Evolutionary conservation across 2,329 filamentous ascomycete species (phyloP), one percentile per base, ranked within the genome.

Genomic region (Fusarium gaditjirri): DNA sequence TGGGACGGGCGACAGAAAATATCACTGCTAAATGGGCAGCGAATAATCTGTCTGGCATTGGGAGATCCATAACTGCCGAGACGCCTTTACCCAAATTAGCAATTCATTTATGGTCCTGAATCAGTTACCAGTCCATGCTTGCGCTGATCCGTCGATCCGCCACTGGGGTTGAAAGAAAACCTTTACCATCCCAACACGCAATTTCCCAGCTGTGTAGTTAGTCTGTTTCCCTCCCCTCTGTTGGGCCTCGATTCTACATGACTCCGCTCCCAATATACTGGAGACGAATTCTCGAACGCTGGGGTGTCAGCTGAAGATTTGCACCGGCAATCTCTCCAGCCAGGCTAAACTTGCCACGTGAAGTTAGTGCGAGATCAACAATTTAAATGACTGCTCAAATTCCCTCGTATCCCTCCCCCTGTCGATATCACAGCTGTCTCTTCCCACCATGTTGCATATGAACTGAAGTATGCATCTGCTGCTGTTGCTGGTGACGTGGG

Each of bases 401-500:
- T 39, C 10, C 14, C 23, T 53, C 33, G 10, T 35, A 36, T 14
- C 29, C 16, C 17, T 25, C 25, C 31, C 39, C 54, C 19, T 56
- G 31, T 49, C 54, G 7, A 36, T 49, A 49, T n/a, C 54, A 19
- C 14, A 49, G 25, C 33, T 21, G 6, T 52, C 46, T 49, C 19
- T 8, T 19, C 29, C 23, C 9, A 49, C 19, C 54, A 56, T 56
- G 54, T 41, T 16, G 23, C 23, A 47, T 36, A 33, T 49, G 14
- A n/a, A 10, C 11, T 49, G 19, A 56, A 49, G 36, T 19, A 66
- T 65, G 63, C 25, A 59, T 66, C 9, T 59, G 38, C 31, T 56
- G 43, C 36, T 41, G 50, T 29, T 59, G 61, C 42, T 66, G 61
- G 50, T 65, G 13, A 27, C 61, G 23, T 65, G 38, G 61, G 52